Conservation (phyloP, 2,329 filamentous ascomycete genomes). For the Hirsutella rhossiliensis region DNA sequence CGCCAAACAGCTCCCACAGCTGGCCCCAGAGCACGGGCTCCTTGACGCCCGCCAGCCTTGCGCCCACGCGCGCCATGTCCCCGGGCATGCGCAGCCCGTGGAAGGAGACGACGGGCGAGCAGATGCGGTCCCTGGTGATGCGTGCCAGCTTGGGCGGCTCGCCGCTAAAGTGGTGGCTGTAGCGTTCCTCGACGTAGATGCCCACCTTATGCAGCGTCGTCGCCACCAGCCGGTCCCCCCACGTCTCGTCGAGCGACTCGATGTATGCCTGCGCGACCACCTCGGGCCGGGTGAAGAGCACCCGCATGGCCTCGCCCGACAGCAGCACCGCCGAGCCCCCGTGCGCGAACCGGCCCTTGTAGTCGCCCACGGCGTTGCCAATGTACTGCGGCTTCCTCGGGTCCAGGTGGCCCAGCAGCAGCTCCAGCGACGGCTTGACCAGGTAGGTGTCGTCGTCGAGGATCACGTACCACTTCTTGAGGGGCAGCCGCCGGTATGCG, state of each 20-base stretch:
- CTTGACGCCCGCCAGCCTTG: conserved; percentile 23
- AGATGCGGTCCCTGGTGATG: conserved; percentile 37
- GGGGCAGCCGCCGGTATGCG: conserved; percentile 34
- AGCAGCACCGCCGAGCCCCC: conserved; percentile 42
- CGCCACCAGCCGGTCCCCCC: conserved; percentile 42
- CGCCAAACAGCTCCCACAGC: conserved; percentile 35
- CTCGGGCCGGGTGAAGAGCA: conserved; percentile 29
- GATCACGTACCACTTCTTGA: conserved; percentile 48
- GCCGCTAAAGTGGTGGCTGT: conserved; percentile 43
- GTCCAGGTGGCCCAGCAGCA: conserved; percentile 37
- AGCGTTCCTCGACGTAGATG: conserved; percentile 42
- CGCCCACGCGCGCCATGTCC: conserved; percentile 32
- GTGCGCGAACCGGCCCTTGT: conserved; percentile 41
- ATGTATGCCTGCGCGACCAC: conserved; percentile 31
- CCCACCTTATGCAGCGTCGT: conserved; percentile 39
- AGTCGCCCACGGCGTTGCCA: conserved; percentile 46
- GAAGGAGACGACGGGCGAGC: conserved; percentile 41
- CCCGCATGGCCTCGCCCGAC: conserved; percentile 36
- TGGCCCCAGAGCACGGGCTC: conserved; percentile 36
- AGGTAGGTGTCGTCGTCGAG: conserved; percentile 47
- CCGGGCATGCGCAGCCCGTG: conserved; percentile 33
- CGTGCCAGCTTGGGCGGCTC: conserved; percentile 36
- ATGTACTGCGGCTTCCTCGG: conserved; percentile 34
- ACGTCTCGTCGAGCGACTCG: conserved; percentile 37
- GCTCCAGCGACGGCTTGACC: conserved; percentile 33